A percentile compares a stretch with the other conserved stretches of the same genome.
Evolutionary conservation across 106 monocot species (phyloP).

Genomic region (Iris macrosiphon): DNA sequence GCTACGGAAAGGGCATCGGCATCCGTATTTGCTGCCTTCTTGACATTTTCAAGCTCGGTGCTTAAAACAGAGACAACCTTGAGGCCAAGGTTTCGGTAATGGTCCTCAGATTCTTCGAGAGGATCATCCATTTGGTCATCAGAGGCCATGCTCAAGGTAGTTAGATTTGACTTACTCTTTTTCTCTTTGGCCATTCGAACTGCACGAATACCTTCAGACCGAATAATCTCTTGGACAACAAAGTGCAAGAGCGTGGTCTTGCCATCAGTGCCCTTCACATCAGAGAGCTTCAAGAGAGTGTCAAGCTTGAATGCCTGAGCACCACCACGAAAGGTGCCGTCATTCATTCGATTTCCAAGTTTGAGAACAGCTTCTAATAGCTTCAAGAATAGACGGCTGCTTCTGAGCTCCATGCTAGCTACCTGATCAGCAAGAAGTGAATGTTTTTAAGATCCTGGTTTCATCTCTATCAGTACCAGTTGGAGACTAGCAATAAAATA

Average conservation of each 20-base stretch:
- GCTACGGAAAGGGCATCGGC: constrained; percentile 24
- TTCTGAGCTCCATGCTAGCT: constrained; percentile 50
- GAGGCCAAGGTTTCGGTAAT: constrained; percentile 29
- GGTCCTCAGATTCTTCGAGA: too few species aligned
- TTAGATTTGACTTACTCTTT: constrained; percentile 13
- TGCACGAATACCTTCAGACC: constrained; percentile 45
- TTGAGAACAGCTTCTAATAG: constrained; percentile 61
- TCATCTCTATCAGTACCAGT: background rate
- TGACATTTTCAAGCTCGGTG: constrained; percentile 56
- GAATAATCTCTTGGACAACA: constrained; percentile 52
- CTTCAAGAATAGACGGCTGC: constrained; percentile 43
- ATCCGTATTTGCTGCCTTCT: constrained; percentile 45
- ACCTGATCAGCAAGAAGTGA: constrained; percentile 9
- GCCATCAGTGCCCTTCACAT: constrained; percentile 60
- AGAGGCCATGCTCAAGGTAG: constrained; percentile 12
- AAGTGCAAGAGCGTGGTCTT: constrained; percentile 61
- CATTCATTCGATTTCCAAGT: constrained; percentile 67
- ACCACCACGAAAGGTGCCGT: constrained; percentile 58
- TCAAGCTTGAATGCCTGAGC: constrained; percentile 63
- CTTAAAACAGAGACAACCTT: constrained; percentile 30
- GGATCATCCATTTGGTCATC: constrained; percentile 14
- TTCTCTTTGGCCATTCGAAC: constrained; percentile 23
- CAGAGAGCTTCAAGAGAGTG: constrained; percentile 53
- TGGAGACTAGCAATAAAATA: too few species aligned
- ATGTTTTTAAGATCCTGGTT: background rate